Base-by-base conservation (phyloP, 2,329 filamentous ascomycete species). In the Aspergillus pseudotamarii region DNA sequence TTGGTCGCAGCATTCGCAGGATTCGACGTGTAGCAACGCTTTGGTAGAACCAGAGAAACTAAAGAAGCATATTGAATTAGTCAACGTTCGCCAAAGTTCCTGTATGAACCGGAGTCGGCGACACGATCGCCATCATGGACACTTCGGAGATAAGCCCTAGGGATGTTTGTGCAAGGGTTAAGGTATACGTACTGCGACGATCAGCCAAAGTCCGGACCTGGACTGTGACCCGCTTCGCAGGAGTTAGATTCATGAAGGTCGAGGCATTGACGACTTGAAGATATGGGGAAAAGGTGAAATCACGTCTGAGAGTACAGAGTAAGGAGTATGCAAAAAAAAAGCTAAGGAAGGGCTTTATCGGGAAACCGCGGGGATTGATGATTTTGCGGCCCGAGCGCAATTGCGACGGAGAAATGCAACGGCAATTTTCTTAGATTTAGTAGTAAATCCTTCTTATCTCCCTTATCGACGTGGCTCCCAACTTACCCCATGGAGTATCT, bases 201-300 rank as follows among this genome's bases (percentile, higher is more conserved):
- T 76, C 71, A 63, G 74, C 72, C 72, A 75, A 71, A 68, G 76
- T 75, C 78, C 78, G 76, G 63, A 70, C 71, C 67, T 69, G 73
- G 74, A 78, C 76, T 68, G 76, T 75, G 69, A 76, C 75, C 71
- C 75, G 75, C 75, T 74, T 77, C 62, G 74, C 68, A 69, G 73
- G 70, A 71, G 70, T 67, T 68, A 73, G 65, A 76, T 74, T 79
- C 78, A 80, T 80, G 71, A 73, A 77, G 72, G 70, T 65, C 66
- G 58, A 64, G 64, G 66, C 69, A 74, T 72, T 66, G 64, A 67
- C 51, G 9, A 23, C 34, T 34, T 12, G 51, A n/a, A 19, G 30
- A 32, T 16, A n/a, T 16, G 48, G 28, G 48, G 28, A 12, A 6
- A 30, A 30, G 16, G 26, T 26, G 16, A 28, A 10, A 8, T 50